Evolutionary conservation across 768 basidiomycete genomes (phyloP).

Genomic region (Tylopilus rubrobrunneus): DNA sequence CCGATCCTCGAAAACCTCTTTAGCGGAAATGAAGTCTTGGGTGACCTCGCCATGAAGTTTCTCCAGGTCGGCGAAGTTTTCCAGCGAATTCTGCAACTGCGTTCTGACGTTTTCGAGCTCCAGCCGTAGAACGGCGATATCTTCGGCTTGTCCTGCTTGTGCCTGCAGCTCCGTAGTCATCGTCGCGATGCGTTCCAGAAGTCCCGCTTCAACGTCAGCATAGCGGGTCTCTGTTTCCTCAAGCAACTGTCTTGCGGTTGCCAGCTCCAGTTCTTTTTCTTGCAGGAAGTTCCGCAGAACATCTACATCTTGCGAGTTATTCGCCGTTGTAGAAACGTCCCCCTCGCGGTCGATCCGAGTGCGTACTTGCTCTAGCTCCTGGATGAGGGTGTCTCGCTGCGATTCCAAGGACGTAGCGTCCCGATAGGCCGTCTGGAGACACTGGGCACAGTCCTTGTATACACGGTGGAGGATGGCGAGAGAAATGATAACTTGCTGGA

Average conservation of each 20-base stretch:
- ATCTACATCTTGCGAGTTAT: constrained; percentile 24
- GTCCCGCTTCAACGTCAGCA: constrained; percentile 29
- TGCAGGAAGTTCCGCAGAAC: constrained; percentile 38
- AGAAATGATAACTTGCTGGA: constrained; percentile 19
- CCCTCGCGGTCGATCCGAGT: constrained; percentile 1
- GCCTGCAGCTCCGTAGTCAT: constrained; percentile 16
- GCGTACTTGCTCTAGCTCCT: constrained; percentile 15
- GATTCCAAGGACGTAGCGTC: constrained; percentile 15
- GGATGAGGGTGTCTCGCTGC: constrained; percentile 8
- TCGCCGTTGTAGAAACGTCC: constrained; percentile 2
- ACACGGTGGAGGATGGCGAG: constrained; percentile 20
- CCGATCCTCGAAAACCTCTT: constrained; percentile 34
- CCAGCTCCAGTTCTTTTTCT: constrained; percentile 32
- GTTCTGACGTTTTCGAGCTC: constrained; percentile 25
- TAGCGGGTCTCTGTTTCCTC: constrained; percentile 34
- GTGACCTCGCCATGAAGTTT: constrained; percentile 21
- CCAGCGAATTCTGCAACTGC: constrained; percentile 19
- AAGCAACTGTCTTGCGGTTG: constrained; percentile 32
- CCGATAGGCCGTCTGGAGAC: constrained; percentile 7
- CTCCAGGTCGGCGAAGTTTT: constrained; percentile 26
- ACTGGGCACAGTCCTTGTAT: constrained; percentile 15
- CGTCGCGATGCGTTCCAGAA: constrained; percentile 26
- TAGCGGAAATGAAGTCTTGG: constrained; percentile 22
- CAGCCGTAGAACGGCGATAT: constrained; percentile 18
- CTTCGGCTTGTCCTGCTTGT: constrained; percentile 10